Evolutionary conservation across 192 early-diverging fungal species (phyloP).

Genomic region (Coemansia sp.): DNA sequence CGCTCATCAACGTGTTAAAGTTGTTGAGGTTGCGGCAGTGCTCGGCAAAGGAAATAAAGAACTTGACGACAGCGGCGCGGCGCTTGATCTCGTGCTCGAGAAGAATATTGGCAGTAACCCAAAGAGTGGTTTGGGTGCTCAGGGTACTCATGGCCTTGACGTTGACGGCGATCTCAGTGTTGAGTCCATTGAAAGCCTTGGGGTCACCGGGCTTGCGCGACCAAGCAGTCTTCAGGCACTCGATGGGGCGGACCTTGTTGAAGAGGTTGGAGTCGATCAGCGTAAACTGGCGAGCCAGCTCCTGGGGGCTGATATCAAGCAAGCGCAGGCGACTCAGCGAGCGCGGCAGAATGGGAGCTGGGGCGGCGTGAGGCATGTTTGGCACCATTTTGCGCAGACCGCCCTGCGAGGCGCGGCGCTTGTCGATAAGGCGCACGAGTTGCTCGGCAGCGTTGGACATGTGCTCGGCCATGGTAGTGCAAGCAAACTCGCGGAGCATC

Average conservation of each 20-base stretch:
- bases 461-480: slow-evolving; percentile 69
- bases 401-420: slow-evolving; percentile 64
- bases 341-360: slow-evolving; percentile 80
- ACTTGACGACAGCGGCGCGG: slow-evolving; percentile 74
- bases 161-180: slow-evolving; percentile 68
- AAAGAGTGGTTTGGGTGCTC: slow-evolving; percentile 83
- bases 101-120: slow-evolving; percentile 86
- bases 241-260: slow-evolving; percentile 79
- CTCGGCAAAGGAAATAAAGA: slow-evolving; percentile 83
- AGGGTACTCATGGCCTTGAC: slow-evolving; percentile 86
- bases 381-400: slow-evolving; percentile 63
- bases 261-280: slow-evolving; percentile 87
- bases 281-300: slow-evolving; percentile 94
- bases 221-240: slow-evolving; percentile 95
- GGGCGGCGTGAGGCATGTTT: slow-evolving; percentile 64
- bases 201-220: slow-evolving; percentile 62
- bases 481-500: slow-evolving; percentile 73
- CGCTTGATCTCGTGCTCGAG: slow-evolving; percentile 79
- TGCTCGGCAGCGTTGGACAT: slow-evolving; percentile 70
- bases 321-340: slow-evolving; percentile 77
- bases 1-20: slow-evolving; percentile 91
- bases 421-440: slow-evolving; percentile 78
- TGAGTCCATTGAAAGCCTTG: slow-evolving; percentile 57
- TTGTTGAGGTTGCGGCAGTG: slow-evolving; percentile 87
- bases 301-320: slow-evolving; percentile 87